Percentiles rank a stretch among this genome's conserved stretches.
These are phyloP conservation scores for Rhodotorula sp. DNA, from an alignment of 1,284 basidiomycete species.

Conservation along the genomic window DNA sequence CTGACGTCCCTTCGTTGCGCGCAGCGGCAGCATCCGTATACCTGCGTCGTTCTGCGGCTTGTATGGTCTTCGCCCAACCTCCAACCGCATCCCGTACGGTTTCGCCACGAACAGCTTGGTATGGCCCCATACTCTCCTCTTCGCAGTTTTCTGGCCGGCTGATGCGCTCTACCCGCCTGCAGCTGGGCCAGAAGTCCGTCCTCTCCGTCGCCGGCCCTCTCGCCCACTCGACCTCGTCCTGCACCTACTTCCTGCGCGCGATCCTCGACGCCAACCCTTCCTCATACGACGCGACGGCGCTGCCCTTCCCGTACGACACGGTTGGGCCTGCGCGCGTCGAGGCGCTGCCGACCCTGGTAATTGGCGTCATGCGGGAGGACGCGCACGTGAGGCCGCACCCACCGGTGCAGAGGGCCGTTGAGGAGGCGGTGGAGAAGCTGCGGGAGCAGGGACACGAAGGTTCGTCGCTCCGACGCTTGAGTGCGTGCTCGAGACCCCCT, in stretches of 20 bases:
- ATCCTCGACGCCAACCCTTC: conserved; percentile 48
- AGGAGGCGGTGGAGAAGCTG: conserved; percentile 45
- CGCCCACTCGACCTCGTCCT: conserved; percentile 47
- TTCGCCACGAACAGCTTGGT: conserved; percentile 24
- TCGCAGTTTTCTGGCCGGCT: conserved; percentile 41
- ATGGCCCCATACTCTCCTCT: conserved; percentile 47
- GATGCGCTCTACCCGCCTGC: conserved; percentile 47
- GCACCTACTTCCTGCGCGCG: conserved; percentile 48
- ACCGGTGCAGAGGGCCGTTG: conserved; percentile 50
- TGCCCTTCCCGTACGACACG: conserved; percentile 12
- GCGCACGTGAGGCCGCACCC: conserved; percentile 51
- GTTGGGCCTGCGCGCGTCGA: conserved; percentile 3
- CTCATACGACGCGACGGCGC: conserved; percentile 46
- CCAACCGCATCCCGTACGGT: conserved; percentile 9
- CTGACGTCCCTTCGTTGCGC: too few species aligned
- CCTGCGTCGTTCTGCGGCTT: conserved; percentile 20
- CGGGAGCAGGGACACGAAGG: conserved; percentile 21
- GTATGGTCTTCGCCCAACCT: conserved; percentile 18
- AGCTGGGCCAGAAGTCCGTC: conserved; percentile 50
- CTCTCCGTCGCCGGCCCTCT: conserved; percentile 49
- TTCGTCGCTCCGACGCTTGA: not conserved
- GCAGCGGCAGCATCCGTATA: conserved; percentile 43
- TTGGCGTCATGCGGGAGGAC: conserved; percentile 52
- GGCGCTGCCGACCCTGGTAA: conserved; percentile 37
- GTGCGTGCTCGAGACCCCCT: too few species aligned